phyloP scores from a whole-genome alignment of 1,284 basidiomycete species.

The Calocybe gambosa region DNA sequence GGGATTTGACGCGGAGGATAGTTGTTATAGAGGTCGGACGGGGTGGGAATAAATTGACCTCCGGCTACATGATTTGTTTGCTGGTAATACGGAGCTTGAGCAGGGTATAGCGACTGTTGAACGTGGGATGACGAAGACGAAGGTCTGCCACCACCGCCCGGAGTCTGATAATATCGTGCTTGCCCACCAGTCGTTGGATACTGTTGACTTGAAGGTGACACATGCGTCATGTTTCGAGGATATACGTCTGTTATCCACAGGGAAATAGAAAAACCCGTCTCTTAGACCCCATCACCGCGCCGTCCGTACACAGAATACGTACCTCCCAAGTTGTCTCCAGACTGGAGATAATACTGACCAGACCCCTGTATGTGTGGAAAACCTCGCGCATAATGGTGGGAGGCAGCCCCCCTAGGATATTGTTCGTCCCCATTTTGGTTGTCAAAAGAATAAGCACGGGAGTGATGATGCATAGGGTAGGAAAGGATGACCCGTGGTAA shows the following conservation, averaged over 20 bases:
- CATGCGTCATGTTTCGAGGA: constrained; percentile 32
- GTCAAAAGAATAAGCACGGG: constrained; percentile 34
- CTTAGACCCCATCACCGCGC: not conserved
- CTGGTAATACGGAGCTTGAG: constrained; percentile 28
- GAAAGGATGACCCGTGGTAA: constrained; percentile 10
- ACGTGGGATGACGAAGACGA: constrained; percentile 28
- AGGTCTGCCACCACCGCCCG: constrained; percentile 19
- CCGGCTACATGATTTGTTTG: constrained; percentile 19
- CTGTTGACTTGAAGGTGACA: constrained; percentile 24
- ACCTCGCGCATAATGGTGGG: constrained; percentile 21
- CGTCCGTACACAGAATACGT: not conserved
- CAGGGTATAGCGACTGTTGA: constrained; percentile 22
- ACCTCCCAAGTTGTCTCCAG: constrained; percentile 22
- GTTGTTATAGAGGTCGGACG: constrained; percentile 42
- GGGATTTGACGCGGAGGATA: constrained; percentile 27
- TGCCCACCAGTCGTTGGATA: constrained; percentile 24
- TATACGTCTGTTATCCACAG: constrained; percentile 23
- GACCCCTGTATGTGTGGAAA: constrained; percentile 24
- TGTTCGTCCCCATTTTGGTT: constrained; percentile 24
- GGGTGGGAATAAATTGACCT: constrained; percentile 46
- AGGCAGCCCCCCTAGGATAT: constrained; percentile 20
- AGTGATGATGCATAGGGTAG: constrained; percentile 30
- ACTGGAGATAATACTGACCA: constrained; percentile 28
- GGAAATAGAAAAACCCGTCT: not conserved
- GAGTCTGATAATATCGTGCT: constrained; percentile 27